Conservation (phyloP, 2,329 filamentous ascomycete species). For the Xylariaceae sp. region DNA sequence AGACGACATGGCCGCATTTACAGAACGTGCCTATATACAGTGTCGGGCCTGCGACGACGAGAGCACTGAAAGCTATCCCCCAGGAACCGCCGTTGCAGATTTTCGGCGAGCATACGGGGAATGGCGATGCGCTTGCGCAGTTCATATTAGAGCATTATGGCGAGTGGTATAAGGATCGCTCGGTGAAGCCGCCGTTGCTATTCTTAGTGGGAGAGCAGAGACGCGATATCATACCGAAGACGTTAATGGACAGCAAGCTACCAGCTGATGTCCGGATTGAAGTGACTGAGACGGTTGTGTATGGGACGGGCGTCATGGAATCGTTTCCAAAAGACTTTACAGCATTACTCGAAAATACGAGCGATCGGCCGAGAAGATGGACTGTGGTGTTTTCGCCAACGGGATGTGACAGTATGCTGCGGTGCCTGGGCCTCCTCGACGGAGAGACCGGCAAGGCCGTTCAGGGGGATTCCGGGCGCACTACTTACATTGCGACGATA, state of each 20-base stretch:
- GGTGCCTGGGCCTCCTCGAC: conserved; percentile 46
- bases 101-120: conserved; percentile 76
- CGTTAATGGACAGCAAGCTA: conserved; percentile 57
- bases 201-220: conserved; percentile 90
- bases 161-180: conserved; percentile 41
- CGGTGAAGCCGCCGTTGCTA: conserved; percentile 58
- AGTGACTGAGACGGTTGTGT: conserved; percentile 78
- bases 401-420: conserved; percentile 57
- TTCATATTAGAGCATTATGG: conserved; percentile 77
- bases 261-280: conserved; percentile 47
- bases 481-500: conserved; percentile 74
- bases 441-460: conserved; percentile 38
- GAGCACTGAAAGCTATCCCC: conserved; percentile 58
- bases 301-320: conserved; percentile 77
- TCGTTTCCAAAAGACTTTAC: conserved; percentile 68
- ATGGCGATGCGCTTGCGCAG: conserved; percentile 70
- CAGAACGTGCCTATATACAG: conserved; percentile 63
- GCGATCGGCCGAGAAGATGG: conserved; percentile 51
- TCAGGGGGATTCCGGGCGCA: conserved; percentile 30
- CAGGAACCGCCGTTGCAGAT: conserved; percentile 54
- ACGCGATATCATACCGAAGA: conserved; percentile 83
- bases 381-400: conserved; percentile 69
- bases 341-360: conserved; percentile 43
- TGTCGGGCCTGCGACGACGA: conserved; percentile 74
- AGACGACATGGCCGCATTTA: conserved; percentile 46